These are phyloP conservation scores for Globisporangium uncinulatum DNA, from an alignment of 352 stramenopile species.

Conservation along the genomic window DNA sequence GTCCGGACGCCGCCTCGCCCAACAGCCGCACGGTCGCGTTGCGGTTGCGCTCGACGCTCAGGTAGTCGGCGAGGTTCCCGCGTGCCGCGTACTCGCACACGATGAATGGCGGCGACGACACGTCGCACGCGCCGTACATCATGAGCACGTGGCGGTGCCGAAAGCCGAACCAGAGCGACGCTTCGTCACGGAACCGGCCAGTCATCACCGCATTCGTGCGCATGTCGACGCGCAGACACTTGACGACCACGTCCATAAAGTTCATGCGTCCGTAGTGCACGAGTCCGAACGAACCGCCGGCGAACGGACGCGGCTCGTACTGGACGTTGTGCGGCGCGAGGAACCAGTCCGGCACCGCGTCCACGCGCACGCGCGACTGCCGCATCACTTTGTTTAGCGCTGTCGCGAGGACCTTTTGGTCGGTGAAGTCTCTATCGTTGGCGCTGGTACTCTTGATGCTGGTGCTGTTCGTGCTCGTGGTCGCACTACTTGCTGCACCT, in stretches of 20 bases:
- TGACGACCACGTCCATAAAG: conserved; percentile 3
- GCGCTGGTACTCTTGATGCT: too few species aligned
- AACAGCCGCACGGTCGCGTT: not conserved
- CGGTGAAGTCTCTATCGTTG: too few species aligned
- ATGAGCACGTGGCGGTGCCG: conserved; percentile 11
- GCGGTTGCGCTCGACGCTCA: not conserved
- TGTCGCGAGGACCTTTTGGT: not conserved
- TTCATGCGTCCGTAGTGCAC: not conserved
- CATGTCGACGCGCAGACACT: conserved; percentile 1
- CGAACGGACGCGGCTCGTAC: not conserved
- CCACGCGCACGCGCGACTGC: not conserved
- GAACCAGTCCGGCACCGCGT: not conserved
- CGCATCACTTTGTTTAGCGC: conserved; percentile 6
- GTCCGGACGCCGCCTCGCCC: conserved; percentile 14
- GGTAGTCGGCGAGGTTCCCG: conserved; percentile 5
- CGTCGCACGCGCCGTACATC: conserved; percentile 14
- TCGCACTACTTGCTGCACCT: too few species aligned
- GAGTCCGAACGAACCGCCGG: not conserved
- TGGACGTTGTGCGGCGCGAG: not conserved
- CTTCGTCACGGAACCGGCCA: not conserved
- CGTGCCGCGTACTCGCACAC: conserved; percentile 3
- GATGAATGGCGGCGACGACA: conserved; percentile 6
- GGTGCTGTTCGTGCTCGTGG: too few species aligned
- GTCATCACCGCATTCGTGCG: not conserved
- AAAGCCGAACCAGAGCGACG: conserved; percentile 9